Conservation (phyloP, 306 rosid species). For the Adenanthera pavonina region DNA sequence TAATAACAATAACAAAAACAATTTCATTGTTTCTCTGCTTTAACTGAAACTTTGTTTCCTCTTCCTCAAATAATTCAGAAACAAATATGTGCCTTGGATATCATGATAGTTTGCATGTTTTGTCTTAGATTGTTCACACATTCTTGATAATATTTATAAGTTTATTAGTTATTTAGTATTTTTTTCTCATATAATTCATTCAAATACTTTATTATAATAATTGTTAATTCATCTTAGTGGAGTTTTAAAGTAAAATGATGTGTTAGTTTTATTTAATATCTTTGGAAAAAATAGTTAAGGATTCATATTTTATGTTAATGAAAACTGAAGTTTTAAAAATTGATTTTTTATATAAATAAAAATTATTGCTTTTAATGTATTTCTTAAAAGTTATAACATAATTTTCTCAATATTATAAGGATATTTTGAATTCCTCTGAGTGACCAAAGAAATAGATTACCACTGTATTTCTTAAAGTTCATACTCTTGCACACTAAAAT, state of each 20-base stretch:
- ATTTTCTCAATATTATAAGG: background rate
- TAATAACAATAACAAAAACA: background rate
- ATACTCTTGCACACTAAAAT: background rate
- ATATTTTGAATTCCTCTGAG: background rate
- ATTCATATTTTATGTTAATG: too few species aligned
- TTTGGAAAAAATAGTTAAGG: too few species aligned
- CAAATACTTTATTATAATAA: background rate
- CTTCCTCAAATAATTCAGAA: slow-evolving; percentile 42
- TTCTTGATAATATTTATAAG: background rate
- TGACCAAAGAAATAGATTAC: background rate
- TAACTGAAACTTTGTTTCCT: slow-evolving; percentile 24
- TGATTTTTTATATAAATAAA: too few species aligned
- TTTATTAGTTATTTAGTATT: background rate
- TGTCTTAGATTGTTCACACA: background rate
- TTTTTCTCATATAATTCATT: background rate
- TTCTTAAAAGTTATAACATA: background rate
- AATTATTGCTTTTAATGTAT: background rate
- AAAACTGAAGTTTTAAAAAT: too few species aligned
- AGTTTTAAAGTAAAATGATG: background rate
- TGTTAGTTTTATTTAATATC: too few species aligned
- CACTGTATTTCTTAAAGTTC: background rate
- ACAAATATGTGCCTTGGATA: slow-evolving; percentile 5
- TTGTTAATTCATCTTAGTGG: background rate
- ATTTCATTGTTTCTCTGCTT: slow-evolving; percentile 7
- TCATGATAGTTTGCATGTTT: slow-evolving; percentile 30